Conservation (phyloP, 345 rosid genomes). For the Sapria himalayana region DNA sequence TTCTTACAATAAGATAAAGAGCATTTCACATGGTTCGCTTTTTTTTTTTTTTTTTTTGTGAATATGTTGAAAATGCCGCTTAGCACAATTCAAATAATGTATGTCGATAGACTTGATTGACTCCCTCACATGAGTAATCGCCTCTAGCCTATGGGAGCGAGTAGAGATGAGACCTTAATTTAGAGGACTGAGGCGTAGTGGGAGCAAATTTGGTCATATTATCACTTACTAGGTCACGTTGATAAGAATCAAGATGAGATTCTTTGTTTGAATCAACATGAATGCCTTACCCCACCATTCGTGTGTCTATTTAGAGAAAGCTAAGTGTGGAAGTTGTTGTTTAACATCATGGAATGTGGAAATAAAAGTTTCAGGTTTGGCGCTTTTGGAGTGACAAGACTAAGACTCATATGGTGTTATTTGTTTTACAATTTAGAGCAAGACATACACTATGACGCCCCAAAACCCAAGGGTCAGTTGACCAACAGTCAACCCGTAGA, state of each 20-base stretch:
- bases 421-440: no score
- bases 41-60: no score
- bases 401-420: neutral
- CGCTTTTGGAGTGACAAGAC: neutral
- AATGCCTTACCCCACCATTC: neutral
- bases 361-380: neutral
- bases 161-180: conserved; percentile 5
- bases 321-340: neutral
- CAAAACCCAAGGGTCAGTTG: no score
- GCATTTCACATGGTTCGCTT: no score
- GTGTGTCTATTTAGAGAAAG: neutral
- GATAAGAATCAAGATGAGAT: neutral
- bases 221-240: neutral
- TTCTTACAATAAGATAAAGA: no score
- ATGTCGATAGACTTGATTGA: neutral
- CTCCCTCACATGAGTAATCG: conserved; percentile 1
- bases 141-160: neutral
- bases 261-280: neutral
- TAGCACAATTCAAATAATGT: no score
- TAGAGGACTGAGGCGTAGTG: no score
- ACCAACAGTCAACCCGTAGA: no score
- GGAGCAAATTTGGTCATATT: no score
- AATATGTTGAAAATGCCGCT: no score
- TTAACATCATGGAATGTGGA: neutral
- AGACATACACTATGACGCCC: no score